Base-by-base conservation (phyloP, 148 eudicot genomes). In the Chenopodium suecicum region DNA sequence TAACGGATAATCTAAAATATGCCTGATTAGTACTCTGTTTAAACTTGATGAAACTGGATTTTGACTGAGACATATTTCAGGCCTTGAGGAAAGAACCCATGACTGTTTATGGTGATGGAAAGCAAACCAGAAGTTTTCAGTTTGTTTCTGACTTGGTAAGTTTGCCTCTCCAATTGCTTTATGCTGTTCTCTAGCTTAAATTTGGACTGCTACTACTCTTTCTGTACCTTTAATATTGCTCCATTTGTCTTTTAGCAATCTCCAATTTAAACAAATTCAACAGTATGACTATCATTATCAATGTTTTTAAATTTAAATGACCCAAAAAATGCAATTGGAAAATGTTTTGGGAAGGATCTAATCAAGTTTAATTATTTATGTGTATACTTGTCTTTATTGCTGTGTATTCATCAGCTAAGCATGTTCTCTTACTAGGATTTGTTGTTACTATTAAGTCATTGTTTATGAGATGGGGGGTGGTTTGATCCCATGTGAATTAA, bases 61-160 rank as follows among this genome's bases (percentile, higher is more conserved):
- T n/a, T 70, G 16, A 77, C 64, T 76, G 48, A 63, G 64, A 2
- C 44, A 60, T 74, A 7, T 16, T 81, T 76, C 84, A 96, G 99
- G 99, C 99, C 9, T 80, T 97, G 79, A 97, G 99, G 88, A 97
- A 97, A 87, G 97, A 92, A 83, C 98, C 98, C 10, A 83, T 94
- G 91, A 97, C 99, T 0, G 99, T 97, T 60, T 97, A 97, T 82
- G 99, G 98, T 46, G 98, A 97, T 25, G 99, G 99, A 75, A 97
- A 97, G 89, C 99, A 97, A 82, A 97, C 99, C 9, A 92, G 99
- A 84, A 97, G 99, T 73, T 97, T 97, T 83, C 99, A 94, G 79
- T 97, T 72, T 81, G 99, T 97, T 80, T 97, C 99, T n/a, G 99
- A 97, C 86, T 78, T 97, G 98, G 99, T 96, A 88, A 86, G 90